Conservation (phyloP, 1,284 basidiomycete genomes). For the Leccinum pachyderme region DNA sequence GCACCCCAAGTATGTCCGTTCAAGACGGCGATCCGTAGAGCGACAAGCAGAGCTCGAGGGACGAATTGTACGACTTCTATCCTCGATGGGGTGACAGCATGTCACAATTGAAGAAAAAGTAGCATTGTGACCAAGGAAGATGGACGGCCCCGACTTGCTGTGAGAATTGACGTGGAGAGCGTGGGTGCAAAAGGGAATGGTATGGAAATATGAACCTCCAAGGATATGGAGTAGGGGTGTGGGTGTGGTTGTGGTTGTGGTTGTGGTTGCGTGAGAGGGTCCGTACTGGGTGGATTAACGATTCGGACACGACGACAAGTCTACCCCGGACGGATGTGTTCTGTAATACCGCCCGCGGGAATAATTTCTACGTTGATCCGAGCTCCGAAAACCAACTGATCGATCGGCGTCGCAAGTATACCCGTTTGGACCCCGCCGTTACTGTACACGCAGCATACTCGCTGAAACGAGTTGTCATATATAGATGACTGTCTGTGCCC, state of each 20-base stretch:
- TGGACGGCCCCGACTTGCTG: not conserved
- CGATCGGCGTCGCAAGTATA: not conserved
- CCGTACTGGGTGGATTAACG: not conserved
- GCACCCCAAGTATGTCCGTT: no score
- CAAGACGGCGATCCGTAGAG: not conserved
- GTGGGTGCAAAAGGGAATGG: no score
- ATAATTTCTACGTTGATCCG: not conserved
- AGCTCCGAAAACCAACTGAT: not conserved
- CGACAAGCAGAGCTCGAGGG: not conserved
- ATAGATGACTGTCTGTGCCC: conserved; percentile 35
- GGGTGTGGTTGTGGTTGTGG: no score
- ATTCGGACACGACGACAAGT: no score
- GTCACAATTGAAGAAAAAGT: not conserved
- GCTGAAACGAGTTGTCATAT: not conserved
- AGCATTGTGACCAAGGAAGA: not conserved
- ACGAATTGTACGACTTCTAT: not conserved
- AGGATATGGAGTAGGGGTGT: not conserved
- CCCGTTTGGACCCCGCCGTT: not conserved
- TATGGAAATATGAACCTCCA: not conserved
- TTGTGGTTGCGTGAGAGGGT: not conserved
- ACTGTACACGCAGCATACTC: no score
- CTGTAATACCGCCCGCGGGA: not conserved
- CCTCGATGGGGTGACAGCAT: no score
- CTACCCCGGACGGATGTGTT: not conserved
- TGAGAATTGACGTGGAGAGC: not conserved